Evolutionary conservation across 441 rosid genomes (phyloP).

Genomic region (Omphalea diandra): DNA sequence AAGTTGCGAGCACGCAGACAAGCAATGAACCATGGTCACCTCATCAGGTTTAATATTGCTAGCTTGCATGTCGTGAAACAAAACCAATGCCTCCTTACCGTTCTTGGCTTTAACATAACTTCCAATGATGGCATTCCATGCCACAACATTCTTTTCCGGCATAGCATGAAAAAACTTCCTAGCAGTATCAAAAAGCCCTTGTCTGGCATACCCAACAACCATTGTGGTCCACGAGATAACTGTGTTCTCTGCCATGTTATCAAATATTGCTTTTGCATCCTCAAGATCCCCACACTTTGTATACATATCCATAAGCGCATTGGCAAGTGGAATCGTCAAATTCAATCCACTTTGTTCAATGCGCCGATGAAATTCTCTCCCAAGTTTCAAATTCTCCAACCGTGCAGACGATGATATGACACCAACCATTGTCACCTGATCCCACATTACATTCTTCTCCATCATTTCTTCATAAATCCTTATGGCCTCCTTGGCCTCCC

Average conservation of each 20-base stretch:
- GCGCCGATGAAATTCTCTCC: conserved; percentile 54
- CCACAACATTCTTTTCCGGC: conserved; percentile 70
- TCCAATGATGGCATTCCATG: conserved; percentile 89
- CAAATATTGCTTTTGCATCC: conserved; percentile 50
- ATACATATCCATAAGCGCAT: conserved; percentile 86
- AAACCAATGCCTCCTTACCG: conserved; percentile 60
- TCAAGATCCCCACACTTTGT: conserved; percentile 68
- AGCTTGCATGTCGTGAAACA: conserved; percentile 81
- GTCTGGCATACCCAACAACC: conserved; percentile 66
- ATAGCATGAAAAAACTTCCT: conserved; percentile 55
- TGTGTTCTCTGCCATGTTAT: conserved; percentile 50
- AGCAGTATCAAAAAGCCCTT: conserved; percentile 53
- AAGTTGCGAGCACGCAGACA: conserved; percentile 84
- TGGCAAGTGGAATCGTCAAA: conserved; percentile 57
- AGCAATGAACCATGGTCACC: conserved; percentile 79
- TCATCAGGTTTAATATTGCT: conserved; percentile 54
- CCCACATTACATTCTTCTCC: conserved; percentile 46
- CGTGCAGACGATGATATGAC: conserved; percentile 61
- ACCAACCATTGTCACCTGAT: conserved; percentile 86
- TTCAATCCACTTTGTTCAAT: conserved; percentile 42
- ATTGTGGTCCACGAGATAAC: conserved; percentile 76
- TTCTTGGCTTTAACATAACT: conserved; percentile 60
- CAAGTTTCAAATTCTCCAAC: conserved; percentile 55
- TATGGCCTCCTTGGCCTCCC: conserved; percentile 47
- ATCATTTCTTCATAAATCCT: conserved; percentile 48